Conservation (phyloP, 2,329 filamentous ascomycete genomes). For the Hypoxylon sp. region DNA sequence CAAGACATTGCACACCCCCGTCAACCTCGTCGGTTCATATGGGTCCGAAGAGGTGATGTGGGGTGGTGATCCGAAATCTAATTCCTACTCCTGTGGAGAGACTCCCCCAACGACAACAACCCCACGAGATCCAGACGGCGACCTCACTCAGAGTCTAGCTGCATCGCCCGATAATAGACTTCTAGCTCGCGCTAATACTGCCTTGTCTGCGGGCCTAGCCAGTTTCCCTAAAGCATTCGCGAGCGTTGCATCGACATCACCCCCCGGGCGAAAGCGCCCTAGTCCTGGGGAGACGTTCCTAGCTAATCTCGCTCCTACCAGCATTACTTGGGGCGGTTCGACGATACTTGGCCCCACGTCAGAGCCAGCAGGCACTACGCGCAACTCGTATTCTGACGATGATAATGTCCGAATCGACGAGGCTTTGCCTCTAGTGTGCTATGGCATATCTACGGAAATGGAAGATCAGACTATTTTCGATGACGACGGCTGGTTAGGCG, state of each 20-base stretch:
- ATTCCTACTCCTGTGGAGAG: slow-evolving; percentile 71
- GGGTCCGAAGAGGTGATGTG: slow-evolving; percentile 67
- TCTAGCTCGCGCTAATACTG: slow-evolving; percentile 66
- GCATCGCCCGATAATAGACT: slow-evolving; percentile 69
- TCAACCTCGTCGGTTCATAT: slow-evolving; percentile 66
- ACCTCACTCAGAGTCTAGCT: slow-evolving; percentile 65
- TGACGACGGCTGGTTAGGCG: slow-evolving; percentile 73
- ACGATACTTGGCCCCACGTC: slow-evolving; percentile 57
- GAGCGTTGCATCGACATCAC: slow-evolving; percentile 56
- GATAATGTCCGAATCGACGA: slow-evolving; percentile 64
- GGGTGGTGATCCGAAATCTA: slow-evolving; percentile 65
- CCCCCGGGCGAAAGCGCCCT: slow-evolving; percentile 63
- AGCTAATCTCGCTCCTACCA: slow-evolving; percentile 64
- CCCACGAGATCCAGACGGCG: slow-evolving; percentile 60
- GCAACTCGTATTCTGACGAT: slow-evolving; percentile 67
- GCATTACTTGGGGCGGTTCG: slow-evolving; percentile 63
- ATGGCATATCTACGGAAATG: slow-evolving; percentile 65
- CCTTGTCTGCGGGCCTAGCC: slow-evolving; percentile 65
- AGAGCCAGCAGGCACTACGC: slow-evolving; percentile 60
- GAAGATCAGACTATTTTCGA: slow-evolving; percentile 75
- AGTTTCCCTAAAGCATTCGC: slow-evolving; percentile 63
- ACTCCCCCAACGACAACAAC: slow-evolving; percentile 67
- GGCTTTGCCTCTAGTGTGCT: slow-evolving; percentile 60
- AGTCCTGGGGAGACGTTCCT: slow-evolving; percentile 73
- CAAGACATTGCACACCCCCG: slow-evolving; percentile 66